Evolutionary conservation across 106 monocot species (phyloP), one percentile per base, ranked within the genome.

Genomic region (Xerophyta viscosa): DNA sequence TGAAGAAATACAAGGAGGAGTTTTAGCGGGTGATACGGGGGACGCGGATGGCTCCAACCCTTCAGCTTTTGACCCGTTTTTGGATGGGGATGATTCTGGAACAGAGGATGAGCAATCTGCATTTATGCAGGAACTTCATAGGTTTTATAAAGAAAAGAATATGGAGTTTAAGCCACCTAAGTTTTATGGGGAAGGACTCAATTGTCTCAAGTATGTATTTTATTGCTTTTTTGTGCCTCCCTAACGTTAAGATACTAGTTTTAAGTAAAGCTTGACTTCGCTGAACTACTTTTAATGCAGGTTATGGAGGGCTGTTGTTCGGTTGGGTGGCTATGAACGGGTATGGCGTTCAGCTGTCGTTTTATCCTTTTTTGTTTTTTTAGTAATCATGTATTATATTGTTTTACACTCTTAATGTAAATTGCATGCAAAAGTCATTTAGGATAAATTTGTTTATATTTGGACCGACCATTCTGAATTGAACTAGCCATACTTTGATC

Each of bases 141-240:
- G 46, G 46, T 96, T 89, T 46, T 73, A 79, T 37, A 88, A 43
- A 64, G 96, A 82, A 52, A 85, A 54, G 54, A 76, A 48, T 60
- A 54, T 89, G 65, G 96, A 96, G 50, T 96, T 85, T 63, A 96
- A 96, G 51, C 82, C 96, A 12, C 96, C 89, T 4, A 96, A 86
- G 64, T 96, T 96, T 39, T 96, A 96, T 42, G 89, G 96, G 13
- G 83, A 81, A 70, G 85, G 81, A 30, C 61, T 96, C 47, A 96
- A 96, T 82, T 96, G 94, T 57, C 70, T 96, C 23, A 96, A 96
- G 94, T 96, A 60, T 57, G 88, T 47, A 20, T 46, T 58, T 10
- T 6, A 26, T 61, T 18, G 50, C 22, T 12, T 30, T 45, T 46
- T 24, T 20, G 7, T 19, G 8, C 14, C 48, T 33, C 31, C 9